Evolutionary conservation across 2,329 filamentous ascomycete species (phyloP).

Genomic region (Epichloe typhina): DNA sequence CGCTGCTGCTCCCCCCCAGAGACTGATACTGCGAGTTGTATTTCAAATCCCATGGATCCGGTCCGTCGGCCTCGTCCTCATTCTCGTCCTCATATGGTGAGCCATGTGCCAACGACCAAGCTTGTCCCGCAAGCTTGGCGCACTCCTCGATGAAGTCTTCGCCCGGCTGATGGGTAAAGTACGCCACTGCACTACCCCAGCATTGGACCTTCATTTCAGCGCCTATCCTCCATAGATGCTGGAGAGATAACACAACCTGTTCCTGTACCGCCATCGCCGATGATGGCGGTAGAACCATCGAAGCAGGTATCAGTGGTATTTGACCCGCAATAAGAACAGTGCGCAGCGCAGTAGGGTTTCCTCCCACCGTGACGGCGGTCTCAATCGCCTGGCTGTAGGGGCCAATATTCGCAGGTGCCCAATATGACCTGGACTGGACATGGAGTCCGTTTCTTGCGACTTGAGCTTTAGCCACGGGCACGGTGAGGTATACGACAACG

Average conservation of each 20-base stretch:
- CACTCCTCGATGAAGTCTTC: constrained; percentile 17
- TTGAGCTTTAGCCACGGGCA: constrained; percentile 18
- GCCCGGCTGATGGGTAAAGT: constrained; percentile 38
- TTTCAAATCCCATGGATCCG: constrained; percentile 57
- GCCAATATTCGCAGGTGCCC: constrained; percentile 95
- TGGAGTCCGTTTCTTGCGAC: constrained; percentile 54
- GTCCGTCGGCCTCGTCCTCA: constrained; percentile 30
- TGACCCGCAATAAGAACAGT: constrained; percentile 69
- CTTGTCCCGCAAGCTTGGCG: constrained; percentile 28
- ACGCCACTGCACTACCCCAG: constrained; percentile 67
- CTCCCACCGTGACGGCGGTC: constrained; percentile 20
- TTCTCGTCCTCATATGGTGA: constrained; percentile 26
- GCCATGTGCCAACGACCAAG: constrained; percentile 35
- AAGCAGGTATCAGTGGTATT: constrained; percentile 72
- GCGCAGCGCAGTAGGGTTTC: constrained; percentile 14
- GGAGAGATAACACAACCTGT: constrained; percentile 61
- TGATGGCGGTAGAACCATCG: constrained; percentile 49
- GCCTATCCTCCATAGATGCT: constrained; percentile 82
- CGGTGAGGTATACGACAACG: constrained; percentile 44
- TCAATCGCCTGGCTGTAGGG: constrained; percentile 86
- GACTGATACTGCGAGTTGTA: constrained; percentile 40
- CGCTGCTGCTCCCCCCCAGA: constrained; percentile 19
- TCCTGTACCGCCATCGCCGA: constrained; percentile 30
- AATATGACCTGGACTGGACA: constrained; percentile 88
- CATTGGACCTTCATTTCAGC: constrained; percentile 55